Base-by-base conservation (phyloP, 2,329 filamentous ascomycete genomes). In the Alternaria sp. region DNA sequence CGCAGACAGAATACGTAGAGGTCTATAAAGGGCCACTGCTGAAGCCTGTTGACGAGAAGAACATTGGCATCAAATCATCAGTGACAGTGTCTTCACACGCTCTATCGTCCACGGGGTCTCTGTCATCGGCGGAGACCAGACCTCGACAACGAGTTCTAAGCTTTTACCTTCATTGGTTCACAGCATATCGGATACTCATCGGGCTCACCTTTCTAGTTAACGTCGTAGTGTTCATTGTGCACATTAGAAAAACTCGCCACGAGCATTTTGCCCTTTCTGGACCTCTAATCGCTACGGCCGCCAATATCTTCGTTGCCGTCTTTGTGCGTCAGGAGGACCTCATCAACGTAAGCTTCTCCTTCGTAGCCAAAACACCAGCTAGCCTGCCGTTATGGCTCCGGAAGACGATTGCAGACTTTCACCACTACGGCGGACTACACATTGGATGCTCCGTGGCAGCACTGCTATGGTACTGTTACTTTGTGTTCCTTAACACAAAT, bases 381-480 rank as follows among this genome's bases (percentile, higher is more conserved):
- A 66, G 32, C 4, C 25, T 69, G 1, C 76, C 76, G 1, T 50
- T 78, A 4, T 38, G 62, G 11, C 9, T 77, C 3, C 72, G 76
- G 11, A 67, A 60, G 20, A 18, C 57, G 3, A 50, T 76, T 16
- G 71, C 73, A 28, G 65, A 71, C 50, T 65, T 76, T 7, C 76
- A 79, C 51, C 68, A 71, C 45, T 75, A 74, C 48, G 78, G 78
- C 2, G 76, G 77, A 8, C 54, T 78, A 3, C 78, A 79, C 48
- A 72, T 73, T 34, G 77, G 78, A 27, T 64, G 69, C 18, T 72
- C 75, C 2, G 45, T 78, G 4, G 71, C 75, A 8, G 70, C 73
- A 1, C 64, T 73, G 7, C 45, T 73, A 18, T 85, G 83, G 83
- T 84, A 81, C 67, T 70, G 80, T n/a, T 60, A 78, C 46, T 80